Evolutionary conservation across 306 rosid genomes (phyloP).

Genomic region (Leucaena leucocephala): DNA sequence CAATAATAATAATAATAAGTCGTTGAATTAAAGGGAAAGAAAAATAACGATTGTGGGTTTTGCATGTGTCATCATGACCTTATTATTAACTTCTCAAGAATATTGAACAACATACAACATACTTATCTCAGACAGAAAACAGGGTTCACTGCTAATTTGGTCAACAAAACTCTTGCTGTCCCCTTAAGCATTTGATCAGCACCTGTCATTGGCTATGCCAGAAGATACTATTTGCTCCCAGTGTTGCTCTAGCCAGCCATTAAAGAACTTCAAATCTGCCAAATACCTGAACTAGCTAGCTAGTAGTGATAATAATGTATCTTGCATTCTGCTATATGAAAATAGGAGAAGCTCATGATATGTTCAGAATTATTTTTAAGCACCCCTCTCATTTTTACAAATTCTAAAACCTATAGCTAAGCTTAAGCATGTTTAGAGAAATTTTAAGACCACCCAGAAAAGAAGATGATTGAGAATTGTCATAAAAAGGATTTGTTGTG

Average conservation of each 20-base stretch:
- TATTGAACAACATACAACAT: conserved; percentile 50
- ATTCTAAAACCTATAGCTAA: background rate
- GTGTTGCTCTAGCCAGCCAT: background rate
- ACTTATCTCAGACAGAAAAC: conserved; percentile 33
- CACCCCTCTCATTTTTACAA: background rate
- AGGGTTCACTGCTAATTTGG: conserved; percentile 15
- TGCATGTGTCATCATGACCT: conserved; percentile 65
- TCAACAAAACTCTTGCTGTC: conserved; percentile 22
- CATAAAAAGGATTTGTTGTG: background rate
- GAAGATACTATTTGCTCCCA: conserved; percentile 5
- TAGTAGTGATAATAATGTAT: background rate
- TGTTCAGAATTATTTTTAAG: background rate
- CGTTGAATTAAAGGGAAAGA: conserved; percentile 12
- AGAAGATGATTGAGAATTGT: background rate
- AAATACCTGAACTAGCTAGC: background rate
- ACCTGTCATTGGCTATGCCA: conserved; percentile 10
- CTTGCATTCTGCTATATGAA: background rate
- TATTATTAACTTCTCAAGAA: conserved; percentile 39
- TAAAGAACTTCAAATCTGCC: background rate
- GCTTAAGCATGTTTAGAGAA: background rate
- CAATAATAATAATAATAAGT: conserved; percentile 5
- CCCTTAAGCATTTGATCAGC: conserved; percentile 13
- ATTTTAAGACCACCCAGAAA: background rate
- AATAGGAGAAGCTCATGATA: background rate
- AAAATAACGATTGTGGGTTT: conserved; percentile 31